Percentiles rank a stretch among this genome's conserved stretches.
Evolutionary conservation across 768 basidiomycete species (phyloP).

Genomic region (Termitomyces sp.): DNA sequence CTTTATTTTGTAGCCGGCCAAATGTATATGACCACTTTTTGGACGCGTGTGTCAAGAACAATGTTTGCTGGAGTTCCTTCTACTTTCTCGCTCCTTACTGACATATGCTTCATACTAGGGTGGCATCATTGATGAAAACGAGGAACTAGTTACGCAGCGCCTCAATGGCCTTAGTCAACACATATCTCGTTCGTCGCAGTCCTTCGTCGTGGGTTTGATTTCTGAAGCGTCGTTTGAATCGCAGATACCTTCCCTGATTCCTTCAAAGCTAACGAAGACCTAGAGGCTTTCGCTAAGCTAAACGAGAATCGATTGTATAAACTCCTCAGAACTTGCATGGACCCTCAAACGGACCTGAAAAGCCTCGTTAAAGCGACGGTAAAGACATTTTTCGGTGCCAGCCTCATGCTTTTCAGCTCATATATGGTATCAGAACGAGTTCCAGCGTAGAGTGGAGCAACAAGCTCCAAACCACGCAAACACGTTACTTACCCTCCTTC

Average conservation of each 20-base stretch:
- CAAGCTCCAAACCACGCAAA: conserved; percentile 50
- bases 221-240: not conserved
- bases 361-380: conserved; percentile 75
- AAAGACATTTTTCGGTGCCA: not conserved
- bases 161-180: conserved; percentile 52
- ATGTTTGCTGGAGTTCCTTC: conserved; percentile 50
- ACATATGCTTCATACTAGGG: conserved; percentile 47
- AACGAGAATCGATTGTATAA: conserved; percentile 88
- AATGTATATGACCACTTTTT: conserved; percentile 66
- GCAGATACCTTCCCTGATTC: conserved; percentile 61
- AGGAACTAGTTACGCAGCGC: conserved; percentile 51
- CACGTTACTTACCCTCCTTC: conserved; percentile 71
- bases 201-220: not conserved
- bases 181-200: conserved; percentile 49
- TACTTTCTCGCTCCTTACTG: not conserved
- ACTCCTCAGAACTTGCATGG: conserved; percentile 74
- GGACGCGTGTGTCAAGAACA: conserved; percentile 71
- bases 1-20: conserved; percentile 46
- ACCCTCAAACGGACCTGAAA: conserved; percentile 81
- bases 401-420: not conserved
- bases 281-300: conserved; percentile 76
- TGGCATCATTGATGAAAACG: conserved; percentile 83
- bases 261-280: conserved; percentile 70
- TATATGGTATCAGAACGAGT: conserved; percentile 54
- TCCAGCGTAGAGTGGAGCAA: conserved; percentile 71